A percentile compares a stretch with the other conserved stretches of the same genome.
Conservation (phyloP, 495 filamentous ascomycete species). For the Aspergillus baeticus region DNA sequence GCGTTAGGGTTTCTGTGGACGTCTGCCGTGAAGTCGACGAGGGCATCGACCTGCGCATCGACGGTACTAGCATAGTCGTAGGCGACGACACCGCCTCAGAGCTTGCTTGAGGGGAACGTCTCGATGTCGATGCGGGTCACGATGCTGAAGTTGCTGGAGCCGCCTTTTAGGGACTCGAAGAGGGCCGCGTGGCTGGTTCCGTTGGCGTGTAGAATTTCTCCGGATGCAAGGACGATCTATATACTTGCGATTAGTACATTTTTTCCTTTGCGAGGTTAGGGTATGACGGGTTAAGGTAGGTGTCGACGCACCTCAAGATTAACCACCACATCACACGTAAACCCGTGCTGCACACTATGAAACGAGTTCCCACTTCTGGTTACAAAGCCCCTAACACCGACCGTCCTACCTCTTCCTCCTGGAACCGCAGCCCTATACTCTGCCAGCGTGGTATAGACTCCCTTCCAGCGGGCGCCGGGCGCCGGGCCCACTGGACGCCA, state of each 20-base stretch:
- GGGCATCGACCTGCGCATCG: conserved; percentile 10
- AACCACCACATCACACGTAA: conserved; percentile 46
- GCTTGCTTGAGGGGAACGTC: conserved; percentile 29
- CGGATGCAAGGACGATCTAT: conserved; percentile 46
- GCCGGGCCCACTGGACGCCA: conserved; percentile 41
- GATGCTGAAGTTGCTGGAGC: conserved; percentile 54
- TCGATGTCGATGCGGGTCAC: conserved; percentile 47
- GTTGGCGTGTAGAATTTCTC: conserved; percentile 47
- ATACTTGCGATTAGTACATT: too few relatives aligned
- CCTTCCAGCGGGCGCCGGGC: conserved; percentile 32
- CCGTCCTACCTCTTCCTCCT: conserved; percentile 39
- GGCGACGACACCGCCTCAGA: conserved; percentile 40
- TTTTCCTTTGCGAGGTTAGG: too few relatives aligned
- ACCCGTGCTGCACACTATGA: conserved; percentile 37
- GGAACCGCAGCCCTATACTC: conserved; percentile 28
- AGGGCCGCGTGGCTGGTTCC: conserved; percentile 38
- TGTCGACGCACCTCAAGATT: conserved; percentile 39
- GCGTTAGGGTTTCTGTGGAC: conserved; percentile 16
- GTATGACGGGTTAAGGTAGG: too few relatives aligned
- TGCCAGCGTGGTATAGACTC: conserved; percentile 40
- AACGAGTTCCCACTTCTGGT: conserved; percentile 42
- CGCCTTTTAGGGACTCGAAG: conserved; percentile 53
- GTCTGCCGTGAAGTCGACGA: conserved; percentile 14
- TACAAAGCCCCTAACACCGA: conserved; percentile 45
- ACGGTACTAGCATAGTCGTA: conserved; percentile 13